Base-by-base conservation (phyloP, 73 alveolate species). In the Urostyla sp. region DNA sequence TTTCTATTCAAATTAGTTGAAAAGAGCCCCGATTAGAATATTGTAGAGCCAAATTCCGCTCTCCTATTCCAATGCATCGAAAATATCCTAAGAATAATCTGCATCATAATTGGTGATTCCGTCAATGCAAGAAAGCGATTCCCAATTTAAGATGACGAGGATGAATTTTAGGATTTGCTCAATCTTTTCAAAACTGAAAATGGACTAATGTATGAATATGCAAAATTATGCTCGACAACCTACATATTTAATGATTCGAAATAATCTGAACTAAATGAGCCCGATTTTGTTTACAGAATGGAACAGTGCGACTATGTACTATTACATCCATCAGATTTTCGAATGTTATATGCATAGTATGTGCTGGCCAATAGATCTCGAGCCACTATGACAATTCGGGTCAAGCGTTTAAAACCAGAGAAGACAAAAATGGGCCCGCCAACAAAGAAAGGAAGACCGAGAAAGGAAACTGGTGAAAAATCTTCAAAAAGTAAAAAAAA, bases 141-240 rank as follows among this genome's bases (percentile, higher is more conserved):
- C 35, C n/a, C 16, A 30, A 27, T 51, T 3, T 67, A 69, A 34
- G 34, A 15, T 30, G 83, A 69, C 11, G 83, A 69, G 16, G 3
- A 40, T 2, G 83, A 69, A 20, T 69, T 69, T 48, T 31, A 69
- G 32, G 83, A 69, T 54, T 34, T 69, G 27, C 69, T 69, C 3
- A 13, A 67, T 36, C 83, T 69, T 69, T 69, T n/a, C 55, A 46
- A 67, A n/a, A 69, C 83, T 7, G 49, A 69, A 46, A 59, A 55
- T 10, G 49, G 49, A 34, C 44, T 69, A 69, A 20, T 69, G 5
- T 1, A 54, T 28, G 83, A 69, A 31, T 69, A 46, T 34, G 40
- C 63, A 13, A 48, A 48, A 37, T 69, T 37, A 27, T n/a, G 27
- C 2, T 6, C 51, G n/a, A 49, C 72, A 18, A 23, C 27, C 4